Evolutionary conservation across 345 rosid species (phyloP).

Genomic region (Adansonia digitata): DNA sequence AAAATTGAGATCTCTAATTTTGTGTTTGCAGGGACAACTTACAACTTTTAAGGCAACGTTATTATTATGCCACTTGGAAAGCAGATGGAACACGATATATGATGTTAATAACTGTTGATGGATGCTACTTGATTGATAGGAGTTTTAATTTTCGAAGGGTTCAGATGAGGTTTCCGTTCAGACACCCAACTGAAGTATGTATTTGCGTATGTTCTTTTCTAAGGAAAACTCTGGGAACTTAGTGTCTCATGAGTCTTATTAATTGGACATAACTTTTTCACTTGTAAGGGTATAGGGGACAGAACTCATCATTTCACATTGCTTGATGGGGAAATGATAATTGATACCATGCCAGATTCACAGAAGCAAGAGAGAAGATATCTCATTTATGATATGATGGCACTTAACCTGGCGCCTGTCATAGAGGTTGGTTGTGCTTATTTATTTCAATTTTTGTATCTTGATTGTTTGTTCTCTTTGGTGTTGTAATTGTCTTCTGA

Average conservation of each 20-base stretch:
- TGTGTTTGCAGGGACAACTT: constrained; percentile 72
- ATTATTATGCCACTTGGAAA: constrained; percentile 99
- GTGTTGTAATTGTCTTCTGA: not conserved
- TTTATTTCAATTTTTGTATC: not conserved
- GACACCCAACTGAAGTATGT: constrained; percentile 63
- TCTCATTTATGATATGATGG: constrained; percentile 94
- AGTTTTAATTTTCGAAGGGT: constrained; percentile 86
- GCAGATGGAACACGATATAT: constrained; percentile 98
- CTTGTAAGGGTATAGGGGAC: constrained; percentile 62
- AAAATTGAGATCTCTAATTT: constrained; percentile 3
- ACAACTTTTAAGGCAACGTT: constrained; percentile 82
- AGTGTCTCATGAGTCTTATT: not conserved
- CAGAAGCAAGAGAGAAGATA: constrained; percentile 96
- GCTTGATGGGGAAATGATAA: constrained; percentile 98
- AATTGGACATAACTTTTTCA: constrained; percentile 21
- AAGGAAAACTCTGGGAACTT: constrained; percentile 2
- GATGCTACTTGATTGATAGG: constrained; percentile 86
- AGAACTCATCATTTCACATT: constrained; percentile 78
- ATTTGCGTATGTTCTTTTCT: constrained; percentile 13
- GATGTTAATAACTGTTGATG: constrained; percentile 90
- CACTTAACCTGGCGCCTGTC: constrained; percentile 58
- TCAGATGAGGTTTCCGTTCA: constrained; percentile 95
- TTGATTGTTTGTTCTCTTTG: not conserved
- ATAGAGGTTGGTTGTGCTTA: constrained; percentile 60
- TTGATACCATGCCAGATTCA: constrained; percentile 87